Conservation (phyloP, 352 stramenopile genomes). For the Phytophthora lateralis region DNA sequence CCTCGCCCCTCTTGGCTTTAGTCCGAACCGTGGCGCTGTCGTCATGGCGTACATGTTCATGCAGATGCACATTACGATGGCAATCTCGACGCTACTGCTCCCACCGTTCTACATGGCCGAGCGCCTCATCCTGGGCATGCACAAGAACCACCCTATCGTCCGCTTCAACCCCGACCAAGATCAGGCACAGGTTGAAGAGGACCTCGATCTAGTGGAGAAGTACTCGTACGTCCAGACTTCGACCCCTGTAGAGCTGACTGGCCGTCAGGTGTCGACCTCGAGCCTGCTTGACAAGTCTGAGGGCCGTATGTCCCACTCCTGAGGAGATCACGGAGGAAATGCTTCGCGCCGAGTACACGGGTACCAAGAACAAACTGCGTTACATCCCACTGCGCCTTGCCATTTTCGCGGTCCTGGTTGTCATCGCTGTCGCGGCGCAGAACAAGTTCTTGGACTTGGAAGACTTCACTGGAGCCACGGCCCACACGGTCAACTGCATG, state of each 20-base stretch:
- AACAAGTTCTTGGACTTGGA: constrained; percentile 56
- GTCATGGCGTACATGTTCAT: constrained; percentile 34
- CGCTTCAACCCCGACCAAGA: constrained; percentile 25
- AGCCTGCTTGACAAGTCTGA: constrained; percentile 30
- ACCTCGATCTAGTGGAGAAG: constrained; percentile 34
- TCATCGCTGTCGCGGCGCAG: constrained; percentile 47
- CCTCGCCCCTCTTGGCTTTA: constrained; percentile 24
- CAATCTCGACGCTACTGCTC: constrained; percentile 26
- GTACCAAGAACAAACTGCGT: constrained; percentile 40
- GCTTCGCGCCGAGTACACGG: constrained; percentile 45
- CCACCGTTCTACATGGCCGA: constrained; percentile 35
- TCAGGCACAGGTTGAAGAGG: constrained; percentile 14
- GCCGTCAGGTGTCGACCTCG: constrained; percentile 20
- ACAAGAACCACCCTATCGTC: constrained; percentile 23
- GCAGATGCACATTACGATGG: constrained; percentile 32
- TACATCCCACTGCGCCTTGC: constrained; percentile 45
- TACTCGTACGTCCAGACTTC: constrained; percentile 28
- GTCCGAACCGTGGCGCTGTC: constrained; percentile 23
- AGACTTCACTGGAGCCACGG: constrained; percentile 28
- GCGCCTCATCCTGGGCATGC: constrained; percentile 32
- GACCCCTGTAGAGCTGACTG: constrained; percentile 23
- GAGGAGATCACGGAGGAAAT: constrained; percentile 38
- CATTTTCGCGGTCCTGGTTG: constrained; percentile 46
- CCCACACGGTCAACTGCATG: constrained; percentile 34
- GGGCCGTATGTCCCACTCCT: constrained; percentile 21